Base-by-base conservation (phyloP, 2,329 filamentous ascomycete genomes). In the Aspergillus aculeatus region DNA sequence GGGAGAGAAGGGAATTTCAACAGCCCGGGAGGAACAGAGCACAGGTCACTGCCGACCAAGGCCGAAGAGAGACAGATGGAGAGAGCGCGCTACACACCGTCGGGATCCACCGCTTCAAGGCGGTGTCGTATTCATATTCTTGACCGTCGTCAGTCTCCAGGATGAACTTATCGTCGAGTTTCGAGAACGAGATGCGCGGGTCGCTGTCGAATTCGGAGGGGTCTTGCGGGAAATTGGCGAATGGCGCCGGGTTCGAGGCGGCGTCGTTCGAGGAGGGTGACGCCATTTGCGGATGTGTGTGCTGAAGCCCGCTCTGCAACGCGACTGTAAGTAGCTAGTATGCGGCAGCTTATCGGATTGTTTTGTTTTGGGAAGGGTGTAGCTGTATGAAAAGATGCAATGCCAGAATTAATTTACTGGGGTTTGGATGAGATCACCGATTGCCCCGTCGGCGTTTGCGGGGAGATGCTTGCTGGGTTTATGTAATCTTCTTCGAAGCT, bases 171-270 rank as follows among this genome's bases (percentile, higher is more conserved):
- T 86, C 83, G 76, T 94, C 89, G 62, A 91, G 82, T 72, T 86
- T 90, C n/a, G 91, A 94, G 78, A 89, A 96, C 5, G 91, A 94
- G 70, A 96, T 90, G 67, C 93, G 89, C 29, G 90, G 84, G 73
- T 96, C 92, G 60, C 79, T 79, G 68, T 89, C 87, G 73, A 96
- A 96, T 51, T 89, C 84, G 58, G 84, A 82, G 14, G 84, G 82
- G 59, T 91, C 77, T 58, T 74, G 74, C 19, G 83, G 83, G 62
- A 85, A 85, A 56, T 65, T 72, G 59, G 63, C 65, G 41, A 60
- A 56, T n/a, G 65, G 54, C 54, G 66, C 53, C 16, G 63, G 44
- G 49, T 56, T 62, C 31, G 62, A 57, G 49, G 54, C 60, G 53
- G 54, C 62, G 19, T 66, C 66, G 24, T 65, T 64, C 47, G 66